Percentiles rank a stretch among this genome's conserved stretches.
phyloP scores from a whole-genome alignment of 768 basidiomycete species.

The Podaxis mareebaensis region DNA sequence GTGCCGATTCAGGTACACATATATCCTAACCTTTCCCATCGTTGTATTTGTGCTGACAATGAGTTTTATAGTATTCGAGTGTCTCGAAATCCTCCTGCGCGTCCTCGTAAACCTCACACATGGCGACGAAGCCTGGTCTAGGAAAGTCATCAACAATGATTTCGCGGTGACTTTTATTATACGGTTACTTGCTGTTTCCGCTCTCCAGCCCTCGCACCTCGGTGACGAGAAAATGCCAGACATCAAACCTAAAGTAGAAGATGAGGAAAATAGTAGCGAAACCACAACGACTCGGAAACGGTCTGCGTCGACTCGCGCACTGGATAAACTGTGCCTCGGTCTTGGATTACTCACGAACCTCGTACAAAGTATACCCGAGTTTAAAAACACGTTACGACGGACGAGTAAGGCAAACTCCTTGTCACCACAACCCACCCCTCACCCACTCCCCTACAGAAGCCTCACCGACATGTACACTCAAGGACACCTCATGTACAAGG shows the following conservation, averaged over 20 bases:
- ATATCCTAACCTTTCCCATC: background rate
- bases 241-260: conserved; percentile 17
- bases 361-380: conserved; percentile 56
- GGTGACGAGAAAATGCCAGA: background rate
- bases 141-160: conserved; percentile 46
- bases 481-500: conserved; percentile 47
- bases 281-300: background rate
- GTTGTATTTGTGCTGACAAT: background rate
- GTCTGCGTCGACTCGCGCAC: conserved; percentile 32
- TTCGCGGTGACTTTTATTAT: conserved; percentile 48
- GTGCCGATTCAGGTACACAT: conserved; percentile 22
- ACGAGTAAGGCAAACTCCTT: conserved; percentile 44
- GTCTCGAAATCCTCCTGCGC: conserved; percentile 59
- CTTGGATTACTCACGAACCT: conserved; percentile 78
- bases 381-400: conserved; percentile 45
- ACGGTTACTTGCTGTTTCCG: conserved; percentile 43
- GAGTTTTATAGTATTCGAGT: conserved; percentile 38
- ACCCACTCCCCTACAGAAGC: conserved; percentile 38
- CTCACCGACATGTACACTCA: conserved; percentile 49
- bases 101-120: conserved; percentile 76
- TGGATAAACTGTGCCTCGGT: conserved; percentile 76
- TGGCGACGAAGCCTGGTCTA: conserved; percentile 56
- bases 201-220: conserved; percentile 12
- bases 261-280: conserved; percentile 16
- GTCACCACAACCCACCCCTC: background rate